Percentiles rank a stretch among this genome's conserved stretches.
Evolutionary conservation across 306 rosid genomes (phyloP).

Genomic region (Alnus glutinosa): DNA sequence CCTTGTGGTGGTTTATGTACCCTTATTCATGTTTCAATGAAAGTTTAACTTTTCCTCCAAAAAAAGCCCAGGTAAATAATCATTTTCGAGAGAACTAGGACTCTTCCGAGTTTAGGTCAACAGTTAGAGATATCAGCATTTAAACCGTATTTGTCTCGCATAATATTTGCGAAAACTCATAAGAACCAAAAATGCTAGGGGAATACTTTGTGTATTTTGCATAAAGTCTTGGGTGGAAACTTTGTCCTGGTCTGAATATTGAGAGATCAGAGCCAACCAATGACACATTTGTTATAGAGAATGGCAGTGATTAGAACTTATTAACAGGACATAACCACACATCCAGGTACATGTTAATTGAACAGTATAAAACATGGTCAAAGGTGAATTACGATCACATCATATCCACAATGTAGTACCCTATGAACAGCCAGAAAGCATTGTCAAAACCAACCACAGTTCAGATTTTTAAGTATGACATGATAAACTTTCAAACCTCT

Average conservation of each 20-base stretch:
- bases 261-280: neutral
- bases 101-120: no score
- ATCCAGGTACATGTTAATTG: conserved; percentile 17
- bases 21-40: no score
- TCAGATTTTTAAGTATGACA: conserved; percentile 31
- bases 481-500: conserved; percentile 59
- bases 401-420: conserved; percentile 33
- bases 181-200: no score
- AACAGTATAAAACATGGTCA: conserved; percentile 4
- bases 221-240: neutral
- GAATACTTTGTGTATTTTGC: no score
- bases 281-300: neutral
- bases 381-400: neutral
- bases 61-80: no score
- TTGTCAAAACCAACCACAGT: conserved; percentile 41
- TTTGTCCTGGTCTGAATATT: neutral
- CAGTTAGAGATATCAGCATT: no score
- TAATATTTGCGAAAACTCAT: no score
- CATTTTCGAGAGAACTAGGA: no score
- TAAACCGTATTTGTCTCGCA: no score
- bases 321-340: neutral
- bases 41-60: no score
- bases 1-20: no score
- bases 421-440: conserved; percentile 42
- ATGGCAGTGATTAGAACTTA: neutral